Base-by-base conservation (phyloP, 2,329 filamentous ascomycete species). In the Aspergillus novoparasiticus region DNA sequence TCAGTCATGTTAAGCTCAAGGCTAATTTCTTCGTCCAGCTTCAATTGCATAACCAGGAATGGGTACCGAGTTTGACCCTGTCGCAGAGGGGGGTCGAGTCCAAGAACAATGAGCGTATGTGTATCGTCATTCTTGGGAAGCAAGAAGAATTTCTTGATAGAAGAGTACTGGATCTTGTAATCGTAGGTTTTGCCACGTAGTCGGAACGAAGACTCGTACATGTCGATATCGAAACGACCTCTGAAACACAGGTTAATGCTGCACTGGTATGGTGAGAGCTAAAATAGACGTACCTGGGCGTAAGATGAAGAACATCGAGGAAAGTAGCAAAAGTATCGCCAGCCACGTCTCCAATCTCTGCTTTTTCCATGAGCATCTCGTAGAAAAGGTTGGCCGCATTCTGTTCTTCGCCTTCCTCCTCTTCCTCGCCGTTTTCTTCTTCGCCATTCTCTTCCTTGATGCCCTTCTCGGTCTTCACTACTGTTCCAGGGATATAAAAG, bases 201-300 rank as follows among this genome's bases (percentile, higher is more conserved):
- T 66, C 95, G 91, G 86, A 99, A 98, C 2, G 95, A 98, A 19
- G 89, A 90, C 79, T 98, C 95, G 86, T 99, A 99, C 91, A 99
- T 97, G 79, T 99, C 95, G 81, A 99, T 97, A 78, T 98, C 95
- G 85, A 99, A 99, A 70, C 95, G 94, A 78, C 95, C 96, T 91
- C 95, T 94, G 80, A 65, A 66, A 57, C 46, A 57, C 62, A 26
- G 23, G 48, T 72, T 59, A 73, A 65, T 39, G 67, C n/a, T 41
- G 36, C 6, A 34, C 23, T 32, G 57, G 21, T 34, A 28, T 73
- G 74, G 39, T 4, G 11, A 30, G 19, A 39, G 30, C 11, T 4
- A 45, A 11, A 5, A 6, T 28, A 50, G 39, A 71, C 81, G 64
- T 81, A 92, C 91, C 91, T 92, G 67, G 95, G 95, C 14, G 95